Evolutionary conservation across 805 yeast species (phyloP), one percentile per base, ranked within the genome.

Genomic region (Vanderwaltozyma polyspora): DNA sequence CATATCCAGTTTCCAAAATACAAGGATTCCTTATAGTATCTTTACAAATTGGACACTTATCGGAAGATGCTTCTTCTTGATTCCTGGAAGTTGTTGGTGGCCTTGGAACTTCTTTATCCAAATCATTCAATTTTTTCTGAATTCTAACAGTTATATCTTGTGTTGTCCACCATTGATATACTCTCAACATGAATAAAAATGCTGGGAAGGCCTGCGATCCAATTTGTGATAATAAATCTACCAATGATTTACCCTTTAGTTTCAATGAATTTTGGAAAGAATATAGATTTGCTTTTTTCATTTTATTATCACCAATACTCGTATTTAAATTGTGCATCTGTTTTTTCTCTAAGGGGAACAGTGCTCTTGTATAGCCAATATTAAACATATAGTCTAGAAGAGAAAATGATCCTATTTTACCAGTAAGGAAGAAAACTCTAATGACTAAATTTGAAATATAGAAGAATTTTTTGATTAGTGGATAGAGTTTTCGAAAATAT

Each of bases 151-250:
- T 74, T 49, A 84, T 71, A 39, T 80, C 84, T 12, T 86, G 75
- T 18, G 81, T 71, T 40, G 76, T 74, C 93, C 94, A 87, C 95
- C 96, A 87, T 55, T 87, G 96, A 24, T 85, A 64, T 46, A 87
- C 83, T 58, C 85, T 84, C 40, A 87, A 65, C 17, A 77, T 49
- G 51, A 89, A 86, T 33, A 87, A 79, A 2, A 93, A 83, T 0
- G 79, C 67, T 0, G 95, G 95, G 58, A 89, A 74, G 29, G 76
- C 54, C 2, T 81, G 46, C 3, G 54, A 60, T 32, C 73, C 68
- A 43, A 70, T 35, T 18, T 31, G 39, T 3, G 51, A 28, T 4
- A 40, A 30, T 5, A 35, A 16, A 6, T 29, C 19, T 11, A 28
- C 28, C 6, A 43, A 40, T 24, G 51, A 44, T 1, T 46, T 43